Evolutionary conservation across 495 filamentous ascomycete genomes (phyloP), one percentile per base, ranked within the genome.

Genomic region (Parathielavia appendiculata): DNA sequence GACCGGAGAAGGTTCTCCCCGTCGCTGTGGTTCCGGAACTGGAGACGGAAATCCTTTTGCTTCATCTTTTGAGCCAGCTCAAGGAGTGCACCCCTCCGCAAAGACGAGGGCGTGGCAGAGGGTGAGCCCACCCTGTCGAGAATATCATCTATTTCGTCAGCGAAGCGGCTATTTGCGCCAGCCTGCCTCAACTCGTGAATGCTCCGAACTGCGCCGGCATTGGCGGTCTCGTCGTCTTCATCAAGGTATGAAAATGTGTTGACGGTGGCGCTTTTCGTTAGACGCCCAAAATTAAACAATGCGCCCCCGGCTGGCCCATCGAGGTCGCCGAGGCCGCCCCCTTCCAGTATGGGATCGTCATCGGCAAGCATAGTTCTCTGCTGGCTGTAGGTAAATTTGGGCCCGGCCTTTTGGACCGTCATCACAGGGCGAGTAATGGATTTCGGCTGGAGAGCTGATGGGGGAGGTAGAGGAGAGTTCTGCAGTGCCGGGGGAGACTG

Each of bases 111-210:
- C 38, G 81, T 80, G 22, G 71, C 71, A n/a, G 71, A 67, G 5
- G 79, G 73, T 40, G 80, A 75, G 51, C 88, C 85, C 60, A 98
- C 87, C 58, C 95, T 88, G 56, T 95, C 90, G 57, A 96, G 78
- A 11, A 95, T 76, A 50, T 89, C 85, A 63, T 92, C 89, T 51
- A 95, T 79, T 49, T 91, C 87, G 62, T 90, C 84, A 8, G 86
- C 73, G 56, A 95, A 91, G 19, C 91, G 86, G 49, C 84, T 86
- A 68, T 92, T 95, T 22, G 86, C 85, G 9, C 93, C 93, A 40
- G 90, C 85, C 61, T 90, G 87, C 60, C 91, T 81, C 44, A 98
- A 77, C 69, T 98, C 93, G 66, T 97, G 91, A 36, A 97, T 88
- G 60, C 86, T 93, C 49, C 87, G 83, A 57, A 96, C 85, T 51